Evolutionary conservation across 768 basidiomycete species (phyloP).

Genomic region (Agaricus sinodeliciosus): DNA sequence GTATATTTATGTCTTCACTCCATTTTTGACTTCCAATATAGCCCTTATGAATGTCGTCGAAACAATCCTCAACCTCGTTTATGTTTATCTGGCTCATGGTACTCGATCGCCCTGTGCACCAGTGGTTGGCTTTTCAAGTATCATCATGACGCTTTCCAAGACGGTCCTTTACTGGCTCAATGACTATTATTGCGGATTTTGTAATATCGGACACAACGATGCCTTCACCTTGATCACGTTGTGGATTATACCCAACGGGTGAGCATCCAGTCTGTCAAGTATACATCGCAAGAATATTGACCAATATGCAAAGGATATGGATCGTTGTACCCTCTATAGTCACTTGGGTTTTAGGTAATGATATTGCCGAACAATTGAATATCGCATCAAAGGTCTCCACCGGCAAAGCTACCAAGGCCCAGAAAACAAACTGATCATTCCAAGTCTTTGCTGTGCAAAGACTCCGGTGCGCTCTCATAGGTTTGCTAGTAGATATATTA

Average conservation of each 20-base stretch:
- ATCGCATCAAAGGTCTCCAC: slow-evolving; percentile 10
- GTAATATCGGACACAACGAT: slow-evolving; percentile 71
- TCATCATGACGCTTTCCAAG: slow-evolving; percentile 78
- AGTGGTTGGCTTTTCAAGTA: slow-evolving; percentile 66
- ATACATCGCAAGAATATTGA: not conserved
- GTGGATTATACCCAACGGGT: slow-evolving; percentile 82
- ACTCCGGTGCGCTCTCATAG: no score
- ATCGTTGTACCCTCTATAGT: slow-evolving; percentile 64
- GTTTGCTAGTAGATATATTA: no score
- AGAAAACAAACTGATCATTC: slow-evolving; percentile 7
- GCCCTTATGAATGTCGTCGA: slow-evolving; percentile 79
- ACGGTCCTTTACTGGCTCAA: slow-evolving; percentile 78
- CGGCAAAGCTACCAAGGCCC: not conserved
- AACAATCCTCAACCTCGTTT: slow-evolving; percentile 63
- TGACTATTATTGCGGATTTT: slow-evolving; percentile 73
- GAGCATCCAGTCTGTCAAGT: slow-evolving; percentile 16
- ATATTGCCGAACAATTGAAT: slow-evolving; percentile 43
- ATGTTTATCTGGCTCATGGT: slow-evolving; percentile 71
- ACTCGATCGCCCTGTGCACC: slow-evolving; percentile 57
- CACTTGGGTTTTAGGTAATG: slow-evolving; percentile 50
- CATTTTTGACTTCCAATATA: slow-evolving; percentile 20
- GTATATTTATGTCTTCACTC: not conserved
- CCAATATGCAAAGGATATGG: slow-evolving; percentile 51
- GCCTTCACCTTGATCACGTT: slow-evolving; percentile 41
- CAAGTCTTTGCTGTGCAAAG: no score